Conservation (phyloP, 768 basidiomycete species). For the Dendrothele bispora region DNA sequence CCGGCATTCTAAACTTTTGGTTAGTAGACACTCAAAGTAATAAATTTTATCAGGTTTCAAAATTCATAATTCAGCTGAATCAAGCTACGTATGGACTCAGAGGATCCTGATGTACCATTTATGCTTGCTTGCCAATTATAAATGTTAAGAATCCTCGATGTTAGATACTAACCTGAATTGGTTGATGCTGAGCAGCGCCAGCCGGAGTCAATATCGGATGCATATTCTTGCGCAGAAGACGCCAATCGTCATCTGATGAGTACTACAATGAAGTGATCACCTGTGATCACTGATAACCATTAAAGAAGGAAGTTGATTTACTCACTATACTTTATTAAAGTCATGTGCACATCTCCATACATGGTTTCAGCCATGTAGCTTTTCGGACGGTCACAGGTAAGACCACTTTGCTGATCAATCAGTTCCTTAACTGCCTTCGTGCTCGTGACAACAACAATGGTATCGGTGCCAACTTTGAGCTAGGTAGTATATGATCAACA, state of each 20-base stretch:
- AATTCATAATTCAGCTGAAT: too few species aligned
- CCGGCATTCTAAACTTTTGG: constrained; percentile 23
- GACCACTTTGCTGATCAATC: constrained; percentile 24
- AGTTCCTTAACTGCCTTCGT: constrained; percentile 21
- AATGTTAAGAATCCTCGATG: too few species aligned
- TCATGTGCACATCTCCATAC: constrained; percentile 17
- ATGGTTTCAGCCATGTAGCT: constrained; percentile 18
- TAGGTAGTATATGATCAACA: too few species aligned
- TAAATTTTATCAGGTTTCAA: too few species aligned
- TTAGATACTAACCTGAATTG: too few species aligned
- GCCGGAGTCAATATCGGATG: constrained; percentile 19
- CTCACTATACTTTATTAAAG: constrained; percentile 14
- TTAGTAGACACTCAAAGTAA: too few species aligned
- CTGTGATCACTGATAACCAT: too few species aligned
- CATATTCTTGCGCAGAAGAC: constrained; percentile 11
- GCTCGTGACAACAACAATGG: constrained; percentile 23
- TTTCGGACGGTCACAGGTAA: constrained; percentile 23
- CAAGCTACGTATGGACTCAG: too few species aligned
- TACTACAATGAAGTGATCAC: too few species aligned
- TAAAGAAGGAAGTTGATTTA: constrained; percentile 1
- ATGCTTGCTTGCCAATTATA: too few species aligned
- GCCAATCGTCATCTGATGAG: constrained; percentile 7
- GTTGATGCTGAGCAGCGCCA: constrained; percentile 17
- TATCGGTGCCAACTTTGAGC: constrained; percentile 20
- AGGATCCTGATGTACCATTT: too few species aligned